phyloP scores from a whole-genome alignment of 805 yeast species.

The Pichia cephalocereana region DNA sequence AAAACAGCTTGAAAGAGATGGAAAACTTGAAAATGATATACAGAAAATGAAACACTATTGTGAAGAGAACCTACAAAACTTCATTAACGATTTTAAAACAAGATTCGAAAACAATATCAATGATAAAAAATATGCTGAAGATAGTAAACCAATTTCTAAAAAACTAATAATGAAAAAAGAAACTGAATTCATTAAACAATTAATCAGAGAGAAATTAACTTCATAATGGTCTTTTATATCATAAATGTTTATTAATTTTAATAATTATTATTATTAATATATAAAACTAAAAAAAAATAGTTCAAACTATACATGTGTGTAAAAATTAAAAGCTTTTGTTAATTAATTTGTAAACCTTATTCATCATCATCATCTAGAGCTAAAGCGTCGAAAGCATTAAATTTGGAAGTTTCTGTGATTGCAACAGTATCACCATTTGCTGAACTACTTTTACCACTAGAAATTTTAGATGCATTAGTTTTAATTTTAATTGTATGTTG shows the following conservation, averaged over 20 bases:
- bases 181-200: not conserved
- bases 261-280: too few species aligned
- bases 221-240: too few species aligned
- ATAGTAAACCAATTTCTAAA: too few species aligned
- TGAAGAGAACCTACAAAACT: not conserved
- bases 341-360: too few species aligned
- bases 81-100: too few species aligned
- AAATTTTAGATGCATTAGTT: slow-evolving; percentile 67
- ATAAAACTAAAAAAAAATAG: not conserved
- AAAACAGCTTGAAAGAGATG: not conserved
- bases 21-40: not conserved
- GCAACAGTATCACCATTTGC: slow-evolving; percentile 59
- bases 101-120: too few species aligned
- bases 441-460: slow-evolving; percentile 58
- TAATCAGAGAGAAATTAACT: too few species aligned
- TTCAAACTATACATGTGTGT: not conserved
- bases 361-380: slow-evolving; percentile 45
- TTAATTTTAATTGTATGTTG: slow-evolving; percentile 46
- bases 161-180: not conserved
- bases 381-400: slow-evolving; percentile 79
- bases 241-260: too few species aligned
- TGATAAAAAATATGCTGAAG: too few species aligned
- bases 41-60: not conserved
- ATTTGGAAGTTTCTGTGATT: slow-evolving; percentile 54
- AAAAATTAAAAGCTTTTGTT: not conserved